Conservation (phyloP, 305 asterid species). For the Solanum hybrid region DNA sequence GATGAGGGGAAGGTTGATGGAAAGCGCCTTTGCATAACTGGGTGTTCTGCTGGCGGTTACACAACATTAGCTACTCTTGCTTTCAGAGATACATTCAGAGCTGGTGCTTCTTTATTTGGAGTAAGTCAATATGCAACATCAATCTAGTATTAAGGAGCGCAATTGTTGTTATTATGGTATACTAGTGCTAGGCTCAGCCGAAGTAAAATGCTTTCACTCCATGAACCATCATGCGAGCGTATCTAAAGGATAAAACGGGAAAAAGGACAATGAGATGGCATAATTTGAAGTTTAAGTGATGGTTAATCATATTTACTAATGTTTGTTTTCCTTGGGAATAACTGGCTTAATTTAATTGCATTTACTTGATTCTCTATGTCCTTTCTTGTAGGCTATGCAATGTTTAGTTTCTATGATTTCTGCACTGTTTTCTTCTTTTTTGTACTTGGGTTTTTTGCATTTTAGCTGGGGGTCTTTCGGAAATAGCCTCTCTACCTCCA, state of each 20-base stretch:
- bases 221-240: background rate
- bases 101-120: conserved; percentile 86
- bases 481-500: background rate
- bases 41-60: conserved; percentile 98
- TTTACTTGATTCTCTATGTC: background rate
- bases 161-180: background rate
- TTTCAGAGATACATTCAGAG: conserved; percentile 66
- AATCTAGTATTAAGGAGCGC: background rate
- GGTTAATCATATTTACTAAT: background rate
- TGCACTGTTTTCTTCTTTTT: background rate
- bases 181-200: background rate
- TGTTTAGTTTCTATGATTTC: background rate
- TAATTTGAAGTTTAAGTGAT: background rate
- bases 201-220: background rate
- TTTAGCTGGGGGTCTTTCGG: background rate
- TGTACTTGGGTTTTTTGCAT: background rate
- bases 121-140: conserved; percentile 41
- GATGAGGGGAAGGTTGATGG: conserved; percentile 73
- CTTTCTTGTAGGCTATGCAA: background rate
- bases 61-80: conserved; percentile 90
- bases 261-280: background rate
- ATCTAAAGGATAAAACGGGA: background rate
- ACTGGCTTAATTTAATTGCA: background rate
- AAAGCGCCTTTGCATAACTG: conserved; percentile 69
- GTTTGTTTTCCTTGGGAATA: background rate